These are phyloP conservation scores for Moringa oleifera DNA, from an alignment of 345 rosid species.

Conservation along the genomic window DNA sequence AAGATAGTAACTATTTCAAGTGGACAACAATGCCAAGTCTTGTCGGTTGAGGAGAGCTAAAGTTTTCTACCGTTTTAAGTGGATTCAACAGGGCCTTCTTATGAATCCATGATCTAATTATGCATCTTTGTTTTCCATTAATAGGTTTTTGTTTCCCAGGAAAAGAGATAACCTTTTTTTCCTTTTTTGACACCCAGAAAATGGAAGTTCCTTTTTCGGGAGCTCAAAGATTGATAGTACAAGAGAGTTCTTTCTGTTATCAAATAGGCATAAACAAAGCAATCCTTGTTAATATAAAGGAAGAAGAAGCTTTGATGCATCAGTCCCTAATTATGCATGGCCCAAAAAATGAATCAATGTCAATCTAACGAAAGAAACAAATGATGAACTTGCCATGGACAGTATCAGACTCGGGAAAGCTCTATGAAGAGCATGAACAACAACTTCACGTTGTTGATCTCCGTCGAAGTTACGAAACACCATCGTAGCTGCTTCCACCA, in stretches of 20 bases:
- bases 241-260: not conserved
- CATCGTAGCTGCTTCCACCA: conserved; percentile 60
- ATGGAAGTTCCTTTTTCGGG: too few species aligned
- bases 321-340: not conserved
- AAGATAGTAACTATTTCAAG: too few species aligned
- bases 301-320: not conserved
- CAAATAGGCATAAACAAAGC: not conserved
- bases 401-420: conserved; percentile 54
- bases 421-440: conserved; percentile 46
- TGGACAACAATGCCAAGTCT: too few species aligned
- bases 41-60: too few species aligned
- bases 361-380: not conserved
- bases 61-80: too few species aligned
- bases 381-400: conserved; percentile 31
- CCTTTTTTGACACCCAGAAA: too few species aligned
- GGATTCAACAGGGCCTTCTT: too few species aligned
- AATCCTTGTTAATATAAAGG: not conserved
- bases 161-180: too few species aligned
- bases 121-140: too few species aligned
- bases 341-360: not conserved
- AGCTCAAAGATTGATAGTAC: too few species aligned
- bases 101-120: too few species aligned
- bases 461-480: conserved; percentile 38
- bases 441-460: conserved; percentile 49
- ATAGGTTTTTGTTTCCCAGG: too few species aligned